Evolutionary conservation across 805 yeast species (phyloP).

Genomic region (Saccharomycopsis selenospora): DNA sequence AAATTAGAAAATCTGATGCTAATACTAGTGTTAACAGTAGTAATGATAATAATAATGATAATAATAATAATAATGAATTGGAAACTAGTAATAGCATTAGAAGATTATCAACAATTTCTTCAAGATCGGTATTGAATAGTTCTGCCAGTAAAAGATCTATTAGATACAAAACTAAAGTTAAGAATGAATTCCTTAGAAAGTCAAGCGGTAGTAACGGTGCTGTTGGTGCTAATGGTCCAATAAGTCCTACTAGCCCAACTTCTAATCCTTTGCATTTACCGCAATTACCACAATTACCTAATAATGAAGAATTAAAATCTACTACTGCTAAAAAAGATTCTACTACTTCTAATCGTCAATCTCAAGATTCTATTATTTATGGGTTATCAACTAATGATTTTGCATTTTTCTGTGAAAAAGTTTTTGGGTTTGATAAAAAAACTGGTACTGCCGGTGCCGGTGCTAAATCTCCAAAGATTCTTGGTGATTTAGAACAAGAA

Average conservation of each 20-base stretch:
- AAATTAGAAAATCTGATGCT: slow-evolving; percentile 12
- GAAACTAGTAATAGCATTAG: not conserved
- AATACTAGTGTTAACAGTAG: not conserved
- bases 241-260: no score
- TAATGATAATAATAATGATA: no score
- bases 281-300: slow-evolving; percentile 27
- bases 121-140: slow-evolving; percentile 7
- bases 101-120: slow-evolving; percentile 1
- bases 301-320: slow-evolving; percentile 21
- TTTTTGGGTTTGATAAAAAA: slow-evolving; percentile 23
- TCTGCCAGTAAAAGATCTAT: slow-evolving; percentile 12
- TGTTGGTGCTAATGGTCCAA: not conserved
- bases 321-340: slow-evolving; percentile 21
- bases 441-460: not conserved
- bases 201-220: not conserved
- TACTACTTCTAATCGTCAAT: not conserved
- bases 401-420: slow-evolving; percentile 27
- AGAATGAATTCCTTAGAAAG: slow-evolving; percentile 2
- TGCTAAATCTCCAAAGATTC: slow-evolving; percentile 16
- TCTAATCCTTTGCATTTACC: slow-evolving; percentile 21
- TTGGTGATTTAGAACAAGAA: slow-evolving; percentile 8
- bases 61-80: no score
- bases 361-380: slow-evolving; percentile 1
- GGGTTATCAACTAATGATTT: slow-evolving; percentile 25
- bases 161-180: slow-evolving; percentile 5